Evolutionary conservation across 1,284 basidiomycete species (phyloP), one percentile per base, ranked within the genome.

Genomic region (Boletus smithii): DNA sequence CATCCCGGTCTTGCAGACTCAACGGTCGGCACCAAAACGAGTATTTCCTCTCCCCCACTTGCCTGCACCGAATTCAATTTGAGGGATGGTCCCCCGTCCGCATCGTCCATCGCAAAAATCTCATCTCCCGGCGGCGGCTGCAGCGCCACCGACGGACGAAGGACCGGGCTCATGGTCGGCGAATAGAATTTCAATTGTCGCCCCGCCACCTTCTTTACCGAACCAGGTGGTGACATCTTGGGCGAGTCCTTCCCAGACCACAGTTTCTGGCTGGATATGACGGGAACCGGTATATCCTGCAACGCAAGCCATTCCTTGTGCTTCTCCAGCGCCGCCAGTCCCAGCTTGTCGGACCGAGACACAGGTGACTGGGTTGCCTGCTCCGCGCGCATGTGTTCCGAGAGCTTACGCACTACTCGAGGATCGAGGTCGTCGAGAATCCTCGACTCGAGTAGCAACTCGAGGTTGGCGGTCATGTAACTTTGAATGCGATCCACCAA

Each of bases 381-480:
- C 39, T 79, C 74, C 7, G 65, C 51, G 22, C 77, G 75, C 4
- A 88, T 74, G 50, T 81, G 88, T 1, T 64, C 61, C 0, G 84
- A 76, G 4, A 99, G 77, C 46, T 85, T 79, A 37, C 78, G 78
- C 49, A 97, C 69, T 26, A 92, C 77, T 26, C 79, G 74, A 18
- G 73, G 65, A 4, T 86, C 75, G 39, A 97, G 77, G 55, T 89
- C 88, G 41, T 88, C 81, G 18, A 99, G 77, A 58, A 93, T 79
- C 5, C 81, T 80, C 24, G 75, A 76, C 63, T 97, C 93, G 18
- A 99, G 78, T 45, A 97, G 77, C 0, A 86, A 85, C 66, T 99
- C 97, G 73, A 97, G 76, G 61, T 91, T 94, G 49, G 81, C 79
- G 2, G 81, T 73, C 56, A 95, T 85, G 68, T 95, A 98, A 34